Percentiles rank a stretch among this genome's conserved stretches.
Conservation (phyloP, 805 yeast genomes). For the Kodamaea hsintzibuensis region DNA sequence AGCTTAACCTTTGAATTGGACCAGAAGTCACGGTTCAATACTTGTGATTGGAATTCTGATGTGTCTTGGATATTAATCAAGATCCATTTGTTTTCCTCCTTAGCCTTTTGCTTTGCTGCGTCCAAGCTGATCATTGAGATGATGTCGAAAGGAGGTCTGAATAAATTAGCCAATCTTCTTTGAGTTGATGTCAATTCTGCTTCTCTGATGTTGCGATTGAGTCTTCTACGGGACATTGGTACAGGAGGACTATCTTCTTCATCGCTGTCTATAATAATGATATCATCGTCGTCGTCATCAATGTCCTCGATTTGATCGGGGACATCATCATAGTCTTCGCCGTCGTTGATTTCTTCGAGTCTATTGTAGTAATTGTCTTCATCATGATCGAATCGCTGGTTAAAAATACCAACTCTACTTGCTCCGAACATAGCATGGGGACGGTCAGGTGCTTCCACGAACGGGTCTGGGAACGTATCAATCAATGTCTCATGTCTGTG, state of each 20-base stretch:
- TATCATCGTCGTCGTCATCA: slow-evolving; percentile 30
- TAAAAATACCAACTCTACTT: slow-evolving; percentile 55
- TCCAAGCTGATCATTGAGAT: slow-evolving; percentile 71
- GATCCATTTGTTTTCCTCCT: slow-evolving; percentile 71
- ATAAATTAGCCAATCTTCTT: slow-evolving; percentile 74
- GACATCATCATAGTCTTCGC: slow-evolving; percentile 28
- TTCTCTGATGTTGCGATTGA: slow-evolving; percentile 24
- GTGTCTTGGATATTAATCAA: slow-evolving; percentile 85
- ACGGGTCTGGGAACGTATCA: slow-evolving; percentile 33
- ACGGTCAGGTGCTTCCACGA: slow-evolving; percentile 11
- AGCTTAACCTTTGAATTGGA: slow-evolving; percentile 64
- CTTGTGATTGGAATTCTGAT: slow-evolving; percentile 84
- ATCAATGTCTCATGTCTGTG: slow-evolving; percentile 76
- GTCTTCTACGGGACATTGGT: slow-evolving; percentile 24
- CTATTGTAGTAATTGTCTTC: slow-evolving; percentile 27
- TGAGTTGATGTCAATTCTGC: slow-evolving; percentile 52
- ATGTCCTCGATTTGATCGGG: slow-evolving; percentile 23
- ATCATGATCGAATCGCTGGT: slow-evolving; percentile 51
- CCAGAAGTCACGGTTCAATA: slow-evolving; percentile 93
- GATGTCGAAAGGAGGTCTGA: slow-evolving; percentile 92
- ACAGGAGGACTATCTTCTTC: slow-evolving; percentile 11
- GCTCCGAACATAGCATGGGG: slow-evolving; percentile 50
- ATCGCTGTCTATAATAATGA: slow-evolving; percentile 25
- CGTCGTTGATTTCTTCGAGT: slow-evolving; percentile 21
- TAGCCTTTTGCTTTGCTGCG: slow-evolving; percentile 68